Evolutionary conservation across 2,329 filamentous ascomycete genomes (phyloP), one percentile per base, ranked within the genome.

Genomic region (Ophiostoma angusticollis): DNA sequence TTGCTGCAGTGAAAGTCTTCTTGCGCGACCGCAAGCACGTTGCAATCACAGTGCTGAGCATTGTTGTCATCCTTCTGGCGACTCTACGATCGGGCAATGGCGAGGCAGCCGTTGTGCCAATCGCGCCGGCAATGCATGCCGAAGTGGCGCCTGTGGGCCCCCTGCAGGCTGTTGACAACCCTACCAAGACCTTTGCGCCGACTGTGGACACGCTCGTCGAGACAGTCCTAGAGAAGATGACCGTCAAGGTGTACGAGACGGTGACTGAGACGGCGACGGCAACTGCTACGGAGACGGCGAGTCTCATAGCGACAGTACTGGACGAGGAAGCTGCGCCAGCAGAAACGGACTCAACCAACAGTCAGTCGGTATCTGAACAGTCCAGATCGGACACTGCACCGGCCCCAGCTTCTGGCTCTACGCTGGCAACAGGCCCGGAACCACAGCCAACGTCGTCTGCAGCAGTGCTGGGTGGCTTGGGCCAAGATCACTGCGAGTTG

Each of bases 1-100:
- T 72, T 8, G 68, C 73, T 45, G 70, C 72, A 0, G 58, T 61
- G 36, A 62, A 65, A 23, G 67, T 78, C 7, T 53, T 72, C 14
- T 50, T 78, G 48, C 63, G 67, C 33, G 74, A 79, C 47, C 63
- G 63, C 41, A 76, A 70, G 57, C 79, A 78, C 40, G 52, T 78
- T 9, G 57, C 65, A n/a, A 78, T 79, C 19, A 58, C 62, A 5
- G 49, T 71, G 0, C 57, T 80, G 36, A 65, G 68, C 39, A 42
- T 70, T 2, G 51, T 78, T n/a, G 63, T 75, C 2, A 47, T 75
- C 12, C 40, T 72, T 21, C 58, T 78, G 9, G 45, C 39, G 9
- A 67, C 70, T 1, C 37, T 68, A 11, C 54, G 56, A 13, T 50
- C 43, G 47, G 52, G 28, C 2, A 25, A 19, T 11, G 30, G 14